Base-by-base conservation (phyloP, 352 stramenopile species). In the Thalassiosira oceanica region DNA sequence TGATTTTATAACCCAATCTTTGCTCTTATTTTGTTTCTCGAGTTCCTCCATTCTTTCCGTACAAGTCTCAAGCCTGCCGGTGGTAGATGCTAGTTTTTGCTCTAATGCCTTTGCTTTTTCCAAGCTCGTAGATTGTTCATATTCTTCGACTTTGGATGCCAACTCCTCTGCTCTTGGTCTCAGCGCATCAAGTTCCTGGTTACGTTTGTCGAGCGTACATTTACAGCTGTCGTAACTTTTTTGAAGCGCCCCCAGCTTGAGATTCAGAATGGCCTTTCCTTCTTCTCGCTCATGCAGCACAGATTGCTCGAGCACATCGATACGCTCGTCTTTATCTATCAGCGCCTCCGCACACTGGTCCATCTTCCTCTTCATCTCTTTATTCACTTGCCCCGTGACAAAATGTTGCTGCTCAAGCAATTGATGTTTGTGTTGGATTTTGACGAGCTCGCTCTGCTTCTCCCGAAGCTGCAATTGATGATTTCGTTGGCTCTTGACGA, bases 1-100 rank as follows among this genome's bases (percentile, higher is more conserved):
- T 28, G 56, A 70, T 15, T 69, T 73, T 10, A 74, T 62, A 27
- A 74, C 62, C 61, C 61, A 79, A 24, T 79, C 69, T 26, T 79
- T 79, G 1, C 26, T 18, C 53, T 70, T 79, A 26, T 74, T 10
- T 53, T 61, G 58, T 26, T 71, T 70, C 15, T 66, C 29, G 5
- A 74, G 26, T 28, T 74, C 36, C 45, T 79, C 61, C 8, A 70
- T 58, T 21, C 10, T 27, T 44, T 23, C 37, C 16, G 52, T 35
- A 11, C 23, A 50, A 20, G 49, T 26, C 3, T n/a, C 23, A 23
- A 61, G 21, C 26, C 65, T 41, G 13, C 45, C 33, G 39, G 44
- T 54, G 4, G 39, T 3, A 2, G 10, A 10, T 8, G n/a, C 21
- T 31, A 42, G 5, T 27, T 70, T 45, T 11, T 58, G 15, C 41